Evolutionary conservation across 2,329 filamentous ascomycete genomes (phyloP), one percentile per base, ranked within the genome.

Genomic region (Colletotrichum sidae): DNA sequence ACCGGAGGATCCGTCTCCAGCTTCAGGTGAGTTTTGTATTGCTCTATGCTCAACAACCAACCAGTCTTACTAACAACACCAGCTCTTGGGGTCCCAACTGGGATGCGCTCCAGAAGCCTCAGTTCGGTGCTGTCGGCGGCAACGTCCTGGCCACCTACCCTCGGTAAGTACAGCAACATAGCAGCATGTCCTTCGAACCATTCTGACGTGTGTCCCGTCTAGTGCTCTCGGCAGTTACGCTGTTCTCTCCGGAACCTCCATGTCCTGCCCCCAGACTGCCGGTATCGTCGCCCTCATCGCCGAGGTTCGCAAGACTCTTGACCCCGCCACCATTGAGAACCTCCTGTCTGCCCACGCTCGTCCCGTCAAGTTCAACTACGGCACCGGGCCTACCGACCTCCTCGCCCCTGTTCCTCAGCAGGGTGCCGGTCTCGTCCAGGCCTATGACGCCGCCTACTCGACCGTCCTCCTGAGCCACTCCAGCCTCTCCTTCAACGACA

Each of bases 401-500:
- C 76, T 86, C 0, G 84, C 86, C 0, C 86, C 88, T 0, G 84
- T 88, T 11, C 75, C 83, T 3, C 88, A 91, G 71, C 86, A 89
- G 70, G 88, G 88, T 10, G 84, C 76, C 35, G 88, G 88, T 42
- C 77, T 90, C 11, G 77, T 90, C 53, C 85, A 88, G 69, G 88
- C 86, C 4, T 84, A 84, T 67, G 84, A 88, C 61, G 86, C 87
- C 4, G 85, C 87, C 6, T 81, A 84, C 69, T 78, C 84, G 13
- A 85, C 80, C 2, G 83, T 83, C 2, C 71, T 86, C 11, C 76
- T 90, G 17, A 83, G 82, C 69, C 82, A 80, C 9, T 84, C 84
- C n/a, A 86, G 83, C 72, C 75, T 91, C 12, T 82, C 85, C 4
- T 89, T 90, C 76, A 90, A 90, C 72, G 88, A 91, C 73, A 88